Evolutionary conservation across 345 rosid genomes (phyloP).

Genomic region (Odontarrhena argentea): DNA sequence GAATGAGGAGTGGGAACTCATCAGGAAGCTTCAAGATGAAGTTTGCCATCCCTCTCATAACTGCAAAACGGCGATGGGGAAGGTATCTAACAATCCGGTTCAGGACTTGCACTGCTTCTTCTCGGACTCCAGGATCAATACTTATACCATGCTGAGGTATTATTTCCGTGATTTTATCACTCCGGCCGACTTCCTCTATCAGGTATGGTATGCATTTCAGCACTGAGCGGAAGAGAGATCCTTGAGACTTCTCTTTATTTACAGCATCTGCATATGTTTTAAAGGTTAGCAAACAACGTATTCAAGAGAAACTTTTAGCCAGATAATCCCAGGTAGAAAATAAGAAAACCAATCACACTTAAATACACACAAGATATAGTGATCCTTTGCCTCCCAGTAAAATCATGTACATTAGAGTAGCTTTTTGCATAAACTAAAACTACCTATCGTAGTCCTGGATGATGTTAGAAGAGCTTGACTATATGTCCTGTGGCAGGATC

Average conservation of each 20-base stretch:
- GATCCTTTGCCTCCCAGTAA: constrained; percentile 14
- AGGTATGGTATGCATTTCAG: constrained; percentile 95
- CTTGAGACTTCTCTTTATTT: constrained; percentile 96
- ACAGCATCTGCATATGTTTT: constrained; percentile 69
- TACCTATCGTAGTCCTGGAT: constrained; percentile 86
- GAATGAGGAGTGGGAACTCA: constrained; percentile 97
- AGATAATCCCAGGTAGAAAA: constrained; percentile 16
- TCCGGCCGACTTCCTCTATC: constrained; percentile 97
- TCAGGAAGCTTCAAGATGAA: constrained; percentile 90
- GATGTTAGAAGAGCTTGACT: constrained; percentile 93
- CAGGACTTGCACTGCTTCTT: constrained; percentile 96
- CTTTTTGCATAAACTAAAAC: constrained; percentile 26
- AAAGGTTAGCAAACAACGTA: constrained; percentile 32
- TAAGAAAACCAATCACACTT: constrained; percentile 3
- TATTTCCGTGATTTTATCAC: constrained; percentile 93
- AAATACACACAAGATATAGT: constrained; percentile 7
- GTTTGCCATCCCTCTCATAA: constrained; percentile 98
- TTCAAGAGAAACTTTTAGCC: constrained; percentile 25
- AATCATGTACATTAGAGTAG: constrained; percentile 20
- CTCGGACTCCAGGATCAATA: constrained; percentile 97
- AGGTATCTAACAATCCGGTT: constrained; percentile 88
- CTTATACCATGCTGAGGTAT: constrained; percentile 99
- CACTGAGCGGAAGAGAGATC: constrained; percentile 87
- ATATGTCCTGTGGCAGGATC: constrained; percentile 82
- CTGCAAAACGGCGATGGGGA: constrained; percentile 95